A percentile compares a stretch with the other conserved stretches of the same genome.
phyloP scores from a whole-genome alignment of 164 flowering plant species.

The Aristolochia contorta region DNA sequence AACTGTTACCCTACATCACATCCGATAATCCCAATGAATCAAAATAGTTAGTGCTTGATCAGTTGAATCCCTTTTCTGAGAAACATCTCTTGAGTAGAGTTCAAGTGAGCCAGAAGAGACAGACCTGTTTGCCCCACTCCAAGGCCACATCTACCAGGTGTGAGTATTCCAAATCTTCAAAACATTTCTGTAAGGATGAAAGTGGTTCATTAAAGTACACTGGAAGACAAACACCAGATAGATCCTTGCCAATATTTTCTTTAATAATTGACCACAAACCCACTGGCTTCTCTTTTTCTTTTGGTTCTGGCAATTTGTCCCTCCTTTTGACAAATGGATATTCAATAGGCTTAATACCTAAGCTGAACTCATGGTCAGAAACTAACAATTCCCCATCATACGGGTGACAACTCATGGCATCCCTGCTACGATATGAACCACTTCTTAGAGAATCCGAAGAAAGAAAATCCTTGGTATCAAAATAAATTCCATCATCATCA shows the following conservation, averaged over 20 bases:
- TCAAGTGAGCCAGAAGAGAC: slow-evolving; percentile 16
- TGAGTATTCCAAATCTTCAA: slow-evolving; percentile 96
- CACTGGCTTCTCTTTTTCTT: slow-evolving; percentile 93
- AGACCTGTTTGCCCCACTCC: slow-evolving; percentile 98
- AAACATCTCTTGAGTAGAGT: no score
- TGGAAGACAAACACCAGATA: slow-evolving; percentile 97
- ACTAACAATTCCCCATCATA: slow-evolving; percentile 39
- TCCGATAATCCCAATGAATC: neutral
- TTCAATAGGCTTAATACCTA: slow-evolving; percentile 39
- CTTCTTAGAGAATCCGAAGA: slow-evolving; percentile 74
- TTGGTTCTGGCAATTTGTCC: slow-evolving; percentile 88
- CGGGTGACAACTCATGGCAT: slow-evolving; percentile 21
- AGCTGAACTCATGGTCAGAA: slow-evolving; percentile 40
- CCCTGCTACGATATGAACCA: slow-evolving; percentile 76
- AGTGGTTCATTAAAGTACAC: slow-evolving; percentile 98
- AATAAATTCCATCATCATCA: slow-evolving; percentile 75
- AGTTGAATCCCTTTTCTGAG: no score
- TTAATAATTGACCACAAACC: slow-evolving; percentile 97
- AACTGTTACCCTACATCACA: slow-evolving; percentile 76
- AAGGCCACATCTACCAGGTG: slow-evolving; percentile 83
- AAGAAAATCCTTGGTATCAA: slow-evolving; percentile 80
- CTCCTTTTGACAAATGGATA: slow-evolving; percentile 81
- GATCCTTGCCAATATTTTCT: slow-evolving; percentile 96
- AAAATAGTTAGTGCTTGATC: no score
- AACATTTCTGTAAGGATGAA: slow-evolving; percentile 94